Evolutionary conservation across 2,329 filamentous ascomycete genomes (phyloP).

Genomic region (Arthrobotrys pseudoclavata): DNA sequence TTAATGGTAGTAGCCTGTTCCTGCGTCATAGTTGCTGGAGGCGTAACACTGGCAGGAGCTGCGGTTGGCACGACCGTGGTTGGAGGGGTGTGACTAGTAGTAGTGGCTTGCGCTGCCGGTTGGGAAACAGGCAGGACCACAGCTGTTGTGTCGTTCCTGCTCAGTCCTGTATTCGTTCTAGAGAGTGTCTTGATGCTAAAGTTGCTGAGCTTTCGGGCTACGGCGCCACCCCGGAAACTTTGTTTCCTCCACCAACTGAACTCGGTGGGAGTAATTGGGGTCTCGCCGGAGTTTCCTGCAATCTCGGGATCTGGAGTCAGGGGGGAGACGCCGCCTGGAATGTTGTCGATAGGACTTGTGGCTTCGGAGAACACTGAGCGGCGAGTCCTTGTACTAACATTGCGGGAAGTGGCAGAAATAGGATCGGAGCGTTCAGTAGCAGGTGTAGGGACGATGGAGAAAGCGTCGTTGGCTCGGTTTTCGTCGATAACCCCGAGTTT

Average conservation of each 20-base stretch:
- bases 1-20: constrained; percentile 15
- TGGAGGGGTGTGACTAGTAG: constrained; percentile 8
- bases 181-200: constrained; percentile 37
- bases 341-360: constrained; percentile 45
- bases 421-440: constrained; percentile 55
- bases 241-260: constrained; percentile 59
- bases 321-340: constrained; percentile 36
- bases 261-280: constrained; percentile 27
- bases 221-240: constrained; percentile 38
- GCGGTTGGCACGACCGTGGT: constrained; percentile 2
- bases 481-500: constrained; percentile 57
- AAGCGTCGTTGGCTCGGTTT: constrained; percentile 26
- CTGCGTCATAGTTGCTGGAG: constrained; percentile 3
- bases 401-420: constrained; percentile 36
- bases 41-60: constrained; percentile 7
- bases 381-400: constrained; percentile 45
- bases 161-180: constrained; percentile 25
- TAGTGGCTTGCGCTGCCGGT: background rate
- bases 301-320: constrained; percentile 57
- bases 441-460: constrained; percentile 59
- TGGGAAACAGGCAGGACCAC: constrained; percentile 6
- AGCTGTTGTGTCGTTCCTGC: constrained; percentile 15
- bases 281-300: constrained; percentile 31
- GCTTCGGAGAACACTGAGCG: constrained; percentile 57
- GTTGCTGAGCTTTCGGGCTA: constrained; percentile 51